A percentile compares a stretch with the other conserved stretches of the same genome.
These are phyloP conservation scores for Peronospora destructor DNA, from an alignment of 352 stramenopile species.

Conservation along the genomic window DNA sequence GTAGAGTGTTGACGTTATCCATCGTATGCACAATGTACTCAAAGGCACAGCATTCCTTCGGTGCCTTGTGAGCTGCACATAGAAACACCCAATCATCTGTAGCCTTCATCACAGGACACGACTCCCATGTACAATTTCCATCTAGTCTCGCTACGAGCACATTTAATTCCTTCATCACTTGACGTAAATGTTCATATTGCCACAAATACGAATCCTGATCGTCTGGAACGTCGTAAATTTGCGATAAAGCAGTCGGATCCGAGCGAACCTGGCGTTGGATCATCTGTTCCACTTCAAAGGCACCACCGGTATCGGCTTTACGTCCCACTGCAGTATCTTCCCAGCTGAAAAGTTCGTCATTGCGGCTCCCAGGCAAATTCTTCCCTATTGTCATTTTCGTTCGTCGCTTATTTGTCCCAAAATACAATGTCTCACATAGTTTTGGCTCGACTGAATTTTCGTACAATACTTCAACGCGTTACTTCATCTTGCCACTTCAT, in stretches of 20 bases:
- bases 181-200: slow-evolving; percentile 80
- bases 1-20: slow-evolving; percentile 82
- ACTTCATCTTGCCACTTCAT: slow-evolving; percentile 5
- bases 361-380: slow-evolving; percentile 66
- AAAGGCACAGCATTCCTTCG: slow-evolving; percentile 79
- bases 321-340: slow-evolving; percentile 22
- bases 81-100: slow-evolving; percentile 85
- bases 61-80: slow-evolving; percentile 74
- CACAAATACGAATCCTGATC: slow-evolving; percentile 80
- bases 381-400: slow-evolving; percentile 45
- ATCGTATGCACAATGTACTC: slow-evolving; percentile 84
- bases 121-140: slow-evolving; percentile 58
- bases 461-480: neutral
- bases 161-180: slow-evolving; percentile 82
- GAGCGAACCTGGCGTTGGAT: slow-evolving; percentile 67
- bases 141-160: slow-evolving; percentile 62
- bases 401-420: slow-evolving; percentile 5
- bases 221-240: slow-evolving; percentile 69
- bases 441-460: neutral
- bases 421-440: too few species aligned
- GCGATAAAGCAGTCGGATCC: slow-evolving; percentile 44
- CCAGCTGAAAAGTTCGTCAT: slow-evolving; percentile 80
- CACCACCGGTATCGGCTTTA: slow-evolving; percentile 33
- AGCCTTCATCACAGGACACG: slow-evolving; percentile 73
- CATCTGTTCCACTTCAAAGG: slow-evolving; percentile 71